These are phyloP conservation scores for Hemerocallis citrina DNA, from an alignment of 106 monocot genomes.

Conservation along the genomic window DNA sequence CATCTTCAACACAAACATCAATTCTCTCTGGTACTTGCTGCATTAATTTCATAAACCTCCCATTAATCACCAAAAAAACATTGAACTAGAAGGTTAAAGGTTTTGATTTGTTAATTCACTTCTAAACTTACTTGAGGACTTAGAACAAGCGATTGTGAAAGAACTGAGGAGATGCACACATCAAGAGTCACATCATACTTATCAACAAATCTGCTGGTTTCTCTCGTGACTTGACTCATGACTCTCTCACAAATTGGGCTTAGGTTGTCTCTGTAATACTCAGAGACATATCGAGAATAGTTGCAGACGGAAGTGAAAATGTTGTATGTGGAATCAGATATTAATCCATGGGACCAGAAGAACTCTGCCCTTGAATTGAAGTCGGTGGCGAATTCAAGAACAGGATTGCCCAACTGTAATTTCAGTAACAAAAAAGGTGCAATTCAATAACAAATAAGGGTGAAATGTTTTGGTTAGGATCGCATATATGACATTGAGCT, in stretches of 20 bases:
- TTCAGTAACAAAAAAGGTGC: background rate
- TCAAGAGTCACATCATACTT: conserved; percentile 97
- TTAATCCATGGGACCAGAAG: conserved; percentile 97
- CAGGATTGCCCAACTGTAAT: conserved; percentile 81
- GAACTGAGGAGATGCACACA: conserved; percentile 86
- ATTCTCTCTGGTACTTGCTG: conserved; percentile 63
- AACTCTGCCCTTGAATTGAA: conserved; percentile 95
- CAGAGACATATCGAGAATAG: conserved; percentile 88
- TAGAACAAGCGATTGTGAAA: conserved; percentile 64
- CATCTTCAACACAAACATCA: conserved; percentile 97
- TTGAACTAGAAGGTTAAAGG: no score
- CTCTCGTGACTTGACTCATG: conserved; percentile 79
- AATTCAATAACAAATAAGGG: no score
- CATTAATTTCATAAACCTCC: background rate
- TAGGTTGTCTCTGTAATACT: conserved; percentile 83
- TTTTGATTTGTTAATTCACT: no score
- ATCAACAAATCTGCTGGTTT: conserved; percentile 94
- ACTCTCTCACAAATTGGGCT: conserved; percentile 57
- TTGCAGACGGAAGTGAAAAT: conserved; percentile 75
- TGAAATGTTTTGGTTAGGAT: no score
- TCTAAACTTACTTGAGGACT: conserved; percentile 57
- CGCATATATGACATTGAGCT: no score
- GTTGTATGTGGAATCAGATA: conserved; percentile 74
- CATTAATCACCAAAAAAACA: no score
- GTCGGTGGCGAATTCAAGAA: conserved; percentile 88